Percentiles rank a stretch among this genome's conserved stretches.
Conservation (phyloP, 495 filamentous ascomycete genomes). For the Neurospora hispaniola region DNA sequence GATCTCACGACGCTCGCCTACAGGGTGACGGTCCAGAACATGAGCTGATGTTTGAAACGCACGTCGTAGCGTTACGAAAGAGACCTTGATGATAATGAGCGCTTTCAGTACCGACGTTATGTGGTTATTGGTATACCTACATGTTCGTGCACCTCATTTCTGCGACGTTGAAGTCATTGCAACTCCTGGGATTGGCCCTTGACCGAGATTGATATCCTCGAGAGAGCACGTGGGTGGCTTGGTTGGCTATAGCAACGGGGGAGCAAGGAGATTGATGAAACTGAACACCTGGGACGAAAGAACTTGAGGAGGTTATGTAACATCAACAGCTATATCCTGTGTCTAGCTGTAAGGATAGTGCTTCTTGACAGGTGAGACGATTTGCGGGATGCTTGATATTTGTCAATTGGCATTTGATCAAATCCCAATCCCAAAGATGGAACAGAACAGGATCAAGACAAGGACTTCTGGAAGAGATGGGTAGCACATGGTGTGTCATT, state of each 20-base stretch:
- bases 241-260: background rate
- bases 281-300: background rate
- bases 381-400: background rate
- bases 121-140: background rate
- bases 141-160: background rate
- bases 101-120: background rate
- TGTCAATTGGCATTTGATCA: background rate
- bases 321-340: background rate
- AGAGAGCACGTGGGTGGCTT: background rate
- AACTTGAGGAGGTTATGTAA: background rate
- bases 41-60: background rate
- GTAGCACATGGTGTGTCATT: background rate
- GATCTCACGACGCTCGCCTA: background rate
- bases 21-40: background rate
- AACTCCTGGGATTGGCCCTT: background rate
- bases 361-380: background rate
- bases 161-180: background rate
- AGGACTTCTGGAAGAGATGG: background rate
- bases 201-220: background rate
- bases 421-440: background rate
- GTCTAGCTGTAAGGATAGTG: background rate
- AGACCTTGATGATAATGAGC: background rate
- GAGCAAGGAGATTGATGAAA: background rate
- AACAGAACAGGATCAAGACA: background rate
- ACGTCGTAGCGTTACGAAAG: background rate